phyloP scores from a whole-genome alignment of 495 filamentous ascomycete genomes.

The Pseudoneurospora amorphoporcata region DNA sequence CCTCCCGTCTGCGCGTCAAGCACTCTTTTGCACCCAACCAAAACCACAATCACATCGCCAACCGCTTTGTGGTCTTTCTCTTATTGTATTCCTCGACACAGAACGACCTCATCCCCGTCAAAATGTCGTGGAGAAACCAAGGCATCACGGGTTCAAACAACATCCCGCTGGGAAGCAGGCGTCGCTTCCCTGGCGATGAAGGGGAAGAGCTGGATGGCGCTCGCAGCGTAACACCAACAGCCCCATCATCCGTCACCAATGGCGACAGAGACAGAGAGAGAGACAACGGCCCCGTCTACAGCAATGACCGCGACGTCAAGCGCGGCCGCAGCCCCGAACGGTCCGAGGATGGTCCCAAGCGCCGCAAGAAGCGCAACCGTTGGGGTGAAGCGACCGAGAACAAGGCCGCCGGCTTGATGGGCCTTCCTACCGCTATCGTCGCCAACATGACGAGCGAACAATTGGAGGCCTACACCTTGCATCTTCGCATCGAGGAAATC shows the following conservation, averaged over 20 bases:
- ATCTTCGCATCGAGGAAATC: conserved; percentile 95
- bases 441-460: conserved; percentile 97
- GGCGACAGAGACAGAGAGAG: conserved; percentile 11
- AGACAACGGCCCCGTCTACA: conserved; percentile 24
- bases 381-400: conserved; percentile 96
- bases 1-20: conserved; percentile 10
- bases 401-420: conserved; percentile 96
- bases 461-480: conserved; percentile 89
- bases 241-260: conserved; percentile 8
- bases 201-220: conserved; percentile 29
- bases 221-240: conserved; percentile 3
- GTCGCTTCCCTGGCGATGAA: conserved; percentile 70
- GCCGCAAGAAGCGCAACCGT: conserved; percentile 94
- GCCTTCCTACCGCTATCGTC: conserved; percentile 88
- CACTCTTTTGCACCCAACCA: background rate
- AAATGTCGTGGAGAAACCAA: conserved; percentile 86
- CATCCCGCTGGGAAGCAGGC: conserved; percentile 79
- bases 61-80: background rate
- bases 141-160: conserved; percentile 98
- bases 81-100: background rate
- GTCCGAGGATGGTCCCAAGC: conserved; percentile 57
- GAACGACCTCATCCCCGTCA: conserved; percentile 11
- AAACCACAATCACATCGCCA: background rate
- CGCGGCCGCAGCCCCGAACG: conserved; percentile 44
- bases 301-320: conserved; percentile 70